phyloP scores from a whole-genome alignment of 805 yeast species.

The Starmerella potacharoeniae region DNA sequence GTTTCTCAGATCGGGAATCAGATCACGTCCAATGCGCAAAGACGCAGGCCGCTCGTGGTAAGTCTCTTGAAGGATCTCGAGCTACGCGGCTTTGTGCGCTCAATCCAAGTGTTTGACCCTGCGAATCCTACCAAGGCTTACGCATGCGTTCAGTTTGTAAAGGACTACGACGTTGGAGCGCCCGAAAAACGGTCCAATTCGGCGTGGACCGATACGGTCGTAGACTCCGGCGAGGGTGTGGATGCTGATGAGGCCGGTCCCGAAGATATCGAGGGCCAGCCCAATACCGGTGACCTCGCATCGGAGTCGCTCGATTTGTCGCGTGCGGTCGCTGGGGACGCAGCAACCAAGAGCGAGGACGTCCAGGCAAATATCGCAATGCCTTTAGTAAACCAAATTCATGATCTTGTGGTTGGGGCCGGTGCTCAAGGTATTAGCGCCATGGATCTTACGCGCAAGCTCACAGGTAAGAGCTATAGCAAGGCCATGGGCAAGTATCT shows the following conservation, averaged over 20 bases:
- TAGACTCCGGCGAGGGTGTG: slow-evolving; percentile 13
- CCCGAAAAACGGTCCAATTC: neutral
- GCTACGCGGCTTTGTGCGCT: slow-evolving; percentile 23
- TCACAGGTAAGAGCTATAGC: slow-evolving; percentile 46
- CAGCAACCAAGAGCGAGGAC: neutral
- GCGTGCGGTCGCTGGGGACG: slow-evolving; percentile 3
- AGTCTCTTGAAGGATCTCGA: slow-evolving; percentile 24
- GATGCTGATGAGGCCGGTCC: slow-evolving; percentile 26
- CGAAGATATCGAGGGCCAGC: slow-evolving; percentile 25
- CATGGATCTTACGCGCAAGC: slow-evolving; percentile 38
- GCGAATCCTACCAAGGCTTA: slow-evolving; percentile 25
- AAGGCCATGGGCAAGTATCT: slow-evolving; percentile 43
- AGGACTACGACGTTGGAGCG: neutral
- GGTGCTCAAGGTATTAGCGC: slow-evolving; percentile 48
- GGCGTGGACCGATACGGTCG: neutral
- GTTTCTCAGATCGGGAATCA: slow-evolving; percentile 31
- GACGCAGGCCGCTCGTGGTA: slow-evolving; percentile 21
- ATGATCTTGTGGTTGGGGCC: slow-evolving; percentile 34
- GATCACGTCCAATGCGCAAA: slow-evolving; percentile 23
- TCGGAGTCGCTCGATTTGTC: slow-evolving; percentile 13
- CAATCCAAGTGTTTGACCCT: slow-evolving; percentile 29
- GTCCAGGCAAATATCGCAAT: slow-evolving; percentile 39
- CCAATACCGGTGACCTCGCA: slow-evolving; percentile 26
- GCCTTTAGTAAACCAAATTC: slow-evolving; percentile 57
- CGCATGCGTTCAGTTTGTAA: slow-evolving; percentile 29